Conservation (phyloP, 2,329 filamentous ascomycete species). For the Xylariaceae sp. region DNA sequence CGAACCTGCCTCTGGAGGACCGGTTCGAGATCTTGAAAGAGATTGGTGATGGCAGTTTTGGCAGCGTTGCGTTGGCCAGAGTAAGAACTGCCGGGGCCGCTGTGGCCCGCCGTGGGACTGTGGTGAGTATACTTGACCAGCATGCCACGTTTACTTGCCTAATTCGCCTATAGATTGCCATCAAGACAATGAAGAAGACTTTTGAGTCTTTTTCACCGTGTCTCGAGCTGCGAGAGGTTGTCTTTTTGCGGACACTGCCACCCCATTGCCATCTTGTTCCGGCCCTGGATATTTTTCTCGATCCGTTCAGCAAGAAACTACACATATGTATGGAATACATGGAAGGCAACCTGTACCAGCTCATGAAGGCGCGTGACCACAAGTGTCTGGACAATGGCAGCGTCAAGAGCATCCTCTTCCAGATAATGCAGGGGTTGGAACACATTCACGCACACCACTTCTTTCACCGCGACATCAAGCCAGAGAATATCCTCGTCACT, state of each 20-base stretch:
- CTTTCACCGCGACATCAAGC: conserved; percentile 98
- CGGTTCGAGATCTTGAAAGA: conserved; percentile 96
- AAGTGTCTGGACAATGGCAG: conserved; percentile 83
- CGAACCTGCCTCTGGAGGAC: conserved; percentile 67
- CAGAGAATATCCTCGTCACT: conserved; percentile 95
- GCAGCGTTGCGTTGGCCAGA: conserved; percentile 85
- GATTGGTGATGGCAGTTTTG: conserved; percentile 97
- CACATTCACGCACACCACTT: conserved; percentile 97
- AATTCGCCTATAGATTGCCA: conserved; percentile 82
- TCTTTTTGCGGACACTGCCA: conserved; percentile 87
- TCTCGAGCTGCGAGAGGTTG: conserved; percentile 89
- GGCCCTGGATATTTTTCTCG: conserved; percentile 94
- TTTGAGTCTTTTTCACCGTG: conserved; percentile 90
- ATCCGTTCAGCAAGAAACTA: conserved; percentile 90
- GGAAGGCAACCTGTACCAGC: conserved; percentile 96
- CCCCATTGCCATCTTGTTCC: conserved; percentile 90
- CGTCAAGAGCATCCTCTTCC: conserved; percentile 95
- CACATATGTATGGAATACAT: conserved; percentile 99
- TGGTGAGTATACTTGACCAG: conserved; percentile 74
- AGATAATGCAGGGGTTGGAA: conserved; percentile 92
- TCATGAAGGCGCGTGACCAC: conserved; percentile 98
- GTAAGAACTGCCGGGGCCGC: conserved; percentile 84
- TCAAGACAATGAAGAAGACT: conserved; percentile 99
- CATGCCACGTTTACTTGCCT: too few species aligned
- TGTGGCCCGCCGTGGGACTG: conserved; percentile 80